These are phyloP conservation scores for Torrubiella hemipterigena DNA, from an alignment of 2,329 filamentous ascomycete species.

Conservation along the genomic window DNA sequence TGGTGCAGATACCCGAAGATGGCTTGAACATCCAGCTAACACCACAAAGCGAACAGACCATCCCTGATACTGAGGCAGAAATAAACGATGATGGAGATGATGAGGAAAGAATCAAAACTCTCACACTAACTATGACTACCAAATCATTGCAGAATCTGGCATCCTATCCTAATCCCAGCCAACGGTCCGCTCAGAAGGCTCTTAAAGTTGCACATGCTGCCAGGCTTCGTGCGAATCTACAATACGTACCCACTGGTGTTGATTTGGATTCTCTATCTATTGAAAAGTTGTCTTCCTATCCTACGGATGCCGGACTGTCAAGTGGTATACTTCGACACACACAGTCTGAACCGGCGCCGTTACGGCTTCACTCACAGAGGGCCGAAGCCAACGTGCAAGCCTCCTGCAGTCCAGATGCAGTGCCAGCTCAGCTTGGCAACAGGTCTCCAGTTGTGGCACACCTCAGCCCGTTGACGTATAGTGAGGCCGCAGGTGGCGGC, in stretches of 20 bases:
- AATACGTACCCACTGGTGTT: no score
- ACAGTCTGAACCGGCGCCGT: background rate
- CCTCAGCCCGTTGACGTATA: background rate
- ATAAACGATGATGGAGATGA: constrained; percentile 18
- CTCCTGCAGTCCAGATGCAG: no score
- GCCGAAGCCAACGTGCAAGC: background rate
- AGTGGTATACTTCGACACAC: background rate
- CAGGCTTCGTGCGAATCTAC: no score
- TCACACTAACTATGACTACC: constrained; percentile 25
- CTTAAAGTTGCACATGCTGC: constrained; percentile 15
- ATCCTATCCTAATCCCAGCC: constrained; percentile 43
- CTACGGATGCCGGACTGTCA: no score
- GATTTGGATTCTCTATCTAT: no score
- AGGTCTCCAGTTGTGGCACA: background rate
- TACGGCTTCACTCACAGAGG: background rate
- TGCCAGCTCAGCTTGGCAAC: no score
- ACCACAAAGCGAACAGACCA: background rate
- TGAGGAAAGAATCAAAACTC: constrained; percentile 14
- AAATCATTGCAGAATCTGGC: constrained; percentile 41
- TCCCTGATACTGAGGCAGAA: constrained; percentile 9
- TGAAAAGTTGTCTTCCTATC: no score
- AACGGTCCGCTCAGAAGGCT: constrained; percentile 35
- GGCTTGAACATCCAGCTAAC: constrained; percentile 4
- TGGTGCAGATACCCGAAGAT: constrained; percentile 1
- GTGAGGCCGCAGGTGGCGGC: constrained; percentile 5